Conservation (phyloP, 768 basidiomycete species). For the Boletales sp. region DNA sequence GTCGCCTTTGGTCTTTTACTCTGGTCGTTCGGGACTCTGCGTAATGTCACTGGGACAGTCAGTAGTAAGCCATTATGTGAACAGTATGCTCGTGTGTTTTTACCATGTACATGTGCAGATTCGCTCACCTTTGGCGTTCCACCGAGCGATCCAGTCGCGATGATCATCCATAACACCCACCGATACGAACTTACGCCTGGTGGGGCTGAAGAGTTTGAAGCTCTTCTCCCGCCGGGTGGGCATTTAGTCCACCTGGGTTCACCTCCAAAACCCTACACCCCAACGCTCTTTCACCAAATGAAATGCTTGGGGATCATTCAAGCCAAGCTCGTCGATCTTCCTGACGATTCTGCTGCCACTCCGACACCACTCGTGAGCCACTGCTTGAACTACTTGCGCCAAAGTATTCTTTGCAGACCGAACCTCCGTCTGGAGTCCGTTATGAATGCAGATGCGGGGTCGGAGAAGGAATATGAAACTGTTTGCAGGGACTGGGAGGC, state of each 20-base stretch:
- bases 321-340: slow-evolving; percentile 9
- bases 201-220: slow-evolving; percentile 25
- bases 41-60: background rate
- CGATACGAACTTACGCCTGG: slow-evolving; percentile 16
- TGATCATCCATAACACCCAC: slow-evolving; percentile 21
- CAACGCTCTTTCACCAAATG: slow-evolving; percentile 39
- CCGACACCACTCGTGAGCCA: slow-evolving; percentile 17
- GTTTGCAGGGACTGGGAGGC: slow-evolving; percentile 27
- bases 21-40: background rate
- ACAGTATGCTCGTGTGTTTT: background rate
- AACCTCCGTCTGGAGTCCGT: slow-evolving; percentile 28
- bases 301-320: slow-evolving; percentile 38
- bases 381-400: slow-evolving; percentile 37
- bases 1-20: background rate
- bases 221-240: slow-evolving; percentile 30
- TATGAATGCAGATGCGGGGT: background rate
- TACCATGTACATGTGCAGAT: background rate
- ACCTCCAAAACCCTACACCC: slow-evolving; percentile 25
- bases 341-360: background rate
- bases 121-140: slow-evolving; percentile 5
- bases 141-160: slow-evolving; percentile 15
- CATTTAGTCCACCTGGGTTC: slow-evolving; percentile 27
- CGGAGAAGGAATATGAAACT: slow-evolving; percentile 17
- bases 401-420: slow-evolving; percentile 28
- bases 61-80: background rate